phyloP scores from a whole-genome alignment of 2,329 filamentous ascomycete genomes.

The Hypoxylon sp. region DNA sequence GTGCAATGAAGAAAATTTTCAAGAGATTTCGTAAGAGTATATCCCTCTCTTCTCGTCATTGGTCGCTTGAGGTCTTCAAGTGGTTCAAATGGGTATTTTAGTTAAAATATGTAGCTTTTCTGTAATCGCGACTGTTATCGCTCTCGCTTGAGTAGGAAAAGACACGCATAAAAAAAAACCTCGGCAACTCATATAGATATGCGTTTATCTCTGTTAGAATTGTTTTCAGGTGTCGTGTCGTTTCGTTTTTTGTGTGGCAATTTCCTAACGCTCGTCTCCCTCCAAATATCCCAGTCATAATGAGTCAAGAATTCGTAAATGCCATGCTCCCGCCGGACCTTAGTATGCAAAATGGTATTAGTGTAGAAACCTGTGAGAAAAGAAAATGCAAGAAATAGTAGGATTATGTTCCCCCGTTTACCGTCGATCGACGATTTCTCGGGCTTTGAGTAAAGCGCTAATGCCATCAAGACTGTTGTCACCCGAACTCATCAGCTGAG shows the following conservation, averaged over 20 bases:
- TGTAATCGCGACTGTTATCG: conserved; percentile 14
- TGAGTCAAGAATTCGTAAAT: conserved; percentile 32
- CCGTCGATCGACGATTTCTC: conserved; percentile 67
- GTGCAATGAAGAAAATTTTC: too few species aligned
- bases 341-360: conserved; percentile 34
- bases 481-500: conserved; percentile 28
- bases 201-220: too few species aligned
- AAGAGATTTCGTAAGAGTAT: background rate
- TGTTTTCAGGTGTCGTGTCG: background rate
- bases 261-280: conserved; percentile 37
- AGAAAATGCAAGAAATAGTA: conserved; percentile 1
- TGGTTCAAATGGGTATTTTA: conserved; percentile 32
- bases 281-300: conserved; percentile 33
- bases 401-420: conserved; percentile 13
- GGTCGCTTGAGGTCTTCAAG: conserved; percentile 15
- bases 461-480: conserved; percentile 65
- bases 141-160: background rate
- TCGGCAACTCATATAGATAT: conserved; percentile 1
- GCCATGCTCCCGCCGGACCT: conserved; percentile 31
- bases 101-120: conserved; percentile 19
- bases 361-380: conserved; percentile 19
- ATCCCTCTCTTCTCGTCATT: conserved; percentile 17
- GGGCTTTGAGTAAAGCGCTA: conserved; percentile 68
- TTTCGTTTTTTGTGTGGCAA: conserved; percentile 24
- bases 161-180: conserved; percentile 4